phyloP scores from a whole-genome alignment of 257 asterid species.

The Nicotiana knightiana region DNA sequence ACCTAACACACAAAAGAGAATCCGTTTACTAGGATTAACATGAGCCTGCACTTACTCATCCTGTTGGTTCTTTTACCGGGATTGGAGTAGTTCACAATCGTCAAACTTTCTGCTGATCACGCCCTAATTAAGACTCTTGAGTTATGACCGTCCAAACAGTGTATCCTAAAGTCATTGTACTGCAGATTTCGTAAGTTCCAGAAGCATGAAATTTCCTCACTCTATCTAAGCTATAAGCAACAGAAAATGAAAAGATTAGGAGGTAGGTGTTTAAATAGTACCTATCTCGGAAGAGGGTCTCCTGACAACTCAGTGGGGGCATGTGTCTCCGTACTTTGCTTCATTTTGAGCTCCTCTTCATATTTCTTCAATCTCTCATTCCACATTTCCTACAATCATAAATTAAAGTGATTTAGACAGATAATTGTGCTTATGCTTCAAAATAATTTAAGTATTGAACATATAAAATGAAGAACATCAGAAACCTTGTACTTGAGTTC shows the following conservation, averaged over 20 bases:
- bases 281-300: slow-evolving; percentile 26
- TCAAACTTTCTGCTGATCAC: not conserved
- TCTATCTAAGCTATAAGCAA: not conserved
- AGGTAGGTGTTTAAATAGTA: not conserved
- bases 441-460: not conserved
- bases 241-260: not conserved
- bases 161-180: not conserved
- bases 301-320: slow-evolving; percentile 39
- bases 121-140: not conserved
- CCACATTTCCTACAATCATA: slow-evolving; percentile 63
- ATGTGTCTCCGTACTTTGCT: slow-evolving; percentile 32
- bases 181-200: not conserved
- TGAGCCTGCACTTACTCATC: too few species aligned
- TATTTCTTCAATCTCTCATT: slow-evolving; percentile 70
- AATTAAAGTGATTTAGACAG: not conserved
- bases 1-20: not conserved
- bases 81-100: not conserved
- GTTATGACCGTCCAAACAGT: not conserved
- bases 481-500: slow-evolving; percentile 72
- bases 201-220: not conserved
- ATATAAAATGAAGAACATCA: not conserved
- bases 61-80: not conserved
- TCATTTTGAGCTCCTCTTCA: slow-evolving; percentile 64
- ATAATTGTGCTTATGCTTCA: not conserved
- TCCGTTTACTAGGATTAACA: too few species aligned